Evolutionary conservation across 1,139 yeast species (phyloP).

Genomic region (Yamadazyma dushanensis): DNA sequence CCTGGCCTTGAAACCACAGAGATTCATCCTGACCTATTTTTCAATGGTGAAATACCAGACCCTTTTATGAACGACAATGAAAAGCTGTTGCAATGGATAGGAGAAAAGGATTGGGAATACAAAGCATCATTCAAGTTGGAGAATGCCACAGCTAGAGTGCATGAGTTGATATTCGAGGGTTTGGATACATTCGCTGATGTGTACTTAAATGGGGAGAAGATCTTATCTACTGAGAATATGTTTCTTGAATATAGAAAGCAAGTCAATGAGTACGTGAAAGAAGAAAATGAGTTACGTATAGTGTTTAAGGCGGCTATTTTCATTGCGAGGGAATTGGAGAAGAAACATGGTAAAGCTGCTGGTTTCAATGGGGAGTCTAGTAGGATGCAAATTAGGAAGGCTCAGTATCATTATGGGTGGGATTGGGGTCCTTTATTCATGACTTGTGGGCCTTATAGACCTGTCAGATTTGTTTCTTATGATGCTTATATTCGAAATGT

Average conservation of each 20-base stretch:
- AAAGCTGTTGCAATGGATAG: conserved; percentile 46
- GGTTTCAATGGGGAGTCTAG: conserved; percentile 43
- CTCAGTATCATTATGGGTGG: conserved; percentile 60
- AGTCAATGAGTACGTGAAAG: conserved; percentile 11
- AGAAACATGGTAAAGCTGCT: conserved; percentile 18
- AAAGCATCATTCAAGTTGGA: conserved; percentile 17
- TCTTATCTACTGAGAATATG: conserved; percentile 39
- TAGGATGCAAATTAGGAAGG: conserved; percentile 47
- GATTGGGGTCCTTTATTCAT: conserved; percentile 56
- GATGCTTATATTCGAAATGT: conserved; percentile 20
- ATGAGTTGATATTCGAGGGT: conserved; percentile 40
- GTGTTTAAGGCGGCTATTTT: conserved; percentile 24
- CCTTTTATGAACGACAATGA: conserved; percentile 46
- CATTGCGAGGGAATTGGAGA: conserved; percentile 22
- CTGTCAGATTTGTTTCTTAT: conserved; percentile 32
- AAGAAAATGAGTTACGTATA: conserved; percentile 20
- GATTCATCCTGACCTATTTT: conserved; percentile 40
- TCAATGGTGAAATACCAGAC: conserved; percentile 37
- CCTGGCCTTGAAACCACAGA: conserved; percentile 18
- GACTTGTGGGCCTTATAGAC: conserved; percentile 49
- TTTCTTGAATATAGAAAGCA: conserved; percentile 27
- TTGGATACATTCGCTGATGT: conserved; percentile 46
- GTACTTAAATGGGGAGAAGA: conserved; percentile 29
- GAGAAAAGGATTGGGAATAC: conserved; percentile 44
- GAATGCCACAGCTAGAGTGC: conserved; percentile 11